phyloP scores from a whole-genome alignment of 1,139 yeast genomes.

The Petasospora rhodanensis region DNA sequence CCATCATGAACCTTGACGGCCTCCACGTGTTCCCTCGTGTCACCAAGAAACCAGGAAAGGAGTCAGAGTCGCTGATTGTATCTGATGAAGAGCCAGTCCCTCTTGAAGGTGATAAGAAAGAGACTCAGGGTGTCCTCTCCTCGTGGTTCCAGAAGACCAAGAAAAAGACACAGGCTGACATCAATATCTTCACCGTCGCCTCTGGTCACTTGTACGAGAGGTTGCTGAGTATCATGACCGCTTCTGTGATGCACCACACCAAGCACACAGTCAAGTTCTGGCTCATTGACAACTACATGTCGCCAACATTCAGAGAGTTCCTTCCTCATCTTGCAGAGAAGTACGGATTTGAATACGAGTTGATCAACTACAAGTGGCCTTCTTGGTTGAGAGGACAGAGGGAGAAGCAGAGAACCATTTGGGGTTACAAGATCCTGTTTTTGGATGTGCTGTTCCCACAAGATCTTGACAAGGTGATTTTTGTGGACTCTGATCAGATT shows the following conservation, averaged over 20 bases:
- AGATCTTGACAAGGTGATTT: conserved; percentile 66
- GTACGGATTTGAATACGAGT: conserved; percentile 50
- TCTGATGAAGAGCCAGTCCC: conserved; percentile 9
- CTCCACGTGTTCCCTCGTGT: conserved; percentile 42
- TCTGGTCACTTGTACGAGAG: conserved; percentile 77
- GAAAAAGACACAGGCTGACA: conserved; percentile 43
- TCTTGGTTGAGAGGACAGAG: conserved; percentile 75
- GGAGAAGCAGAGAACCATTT: conserved; percentile 71
- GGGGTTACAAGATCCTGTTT: conserved; percentile 87
- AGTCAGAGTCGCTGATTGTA: conserved; percentile 31
- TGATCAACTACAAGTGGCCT: conserved; percentile 89
- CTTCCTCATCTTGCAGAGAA: conserved; percentile 59
- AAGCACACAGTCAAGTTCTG: conserved; percentile 71
- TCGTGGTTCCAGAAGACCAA: conserved; percentile 9
- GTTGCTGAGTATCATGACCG: conserved; percentile 70
- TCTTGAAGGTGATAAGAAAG: neutral
- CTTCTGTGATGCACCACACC: conserved; percentile 65
- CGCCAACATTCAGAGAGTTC: conserved; percentile 59
- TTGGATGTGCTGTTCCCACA: conserved; percentile 85
- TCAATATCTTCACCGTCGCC: conserved; percentile 81
- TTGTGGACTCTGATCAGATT: conserved; percentile 83
- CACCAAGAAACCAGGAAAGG: conserved; percentile 39
- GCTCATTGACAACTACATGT: conserved; percentile 76
- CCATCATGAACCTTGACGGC: conserved; percentile 44
- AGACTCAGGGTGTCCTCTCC: conserved; percentile 11